Base-by-base conservation (phyloP, 345 rosid species). In the Salix exigua region DNA sequence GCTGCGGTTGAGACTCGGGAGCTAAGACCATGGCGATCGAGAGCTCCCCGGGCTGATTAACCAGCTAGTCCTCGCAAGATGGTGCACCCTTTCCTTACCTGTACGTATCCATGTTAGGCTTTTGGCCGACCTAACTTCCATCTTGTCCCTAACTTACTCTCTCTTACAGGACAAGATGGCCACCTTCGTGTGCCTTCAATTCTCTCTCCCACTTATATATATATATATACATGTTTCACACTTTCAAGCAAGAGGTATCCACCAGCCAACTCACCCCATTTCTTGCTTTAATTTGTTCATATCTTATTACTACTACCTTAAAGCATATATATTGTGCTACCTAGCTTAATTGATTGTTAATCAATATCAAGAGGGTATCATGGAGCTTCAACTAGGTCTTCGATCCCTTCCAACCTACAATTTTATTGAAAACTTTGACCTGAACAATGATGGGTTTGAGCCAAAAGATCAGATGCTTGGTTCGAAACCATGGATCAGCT, bases 121-220 rank as follows among this genome's bases (percentile, higher is more conserved):
- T 88, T 90, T 88, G 44, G 67, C 94, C 92, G 91, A 90, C 94
- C 91, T 62, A 78, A 81, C 77, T 83, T 85, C 84, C 74, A 79
- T 79, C 30, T 31, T 87, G 93, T 88, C 92, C 84, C 85, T 11
- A 63, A 62, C 79, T 83, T 79, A 46, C 75, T 65, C 75, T 72
- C 72, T 82, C 77, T 75, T 69, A 42, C 80, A 58, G 51, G 80
- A 79, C 83, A 82, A 53, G 25, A 17, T 14, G 18, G 68, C 37
- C 82, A 26, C 62, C 72, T 80, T 79, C 79, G 14, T 68, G 44
- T 68, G 31, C 14, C 35, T 46, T 35, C 66, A 67, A 38, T 65
- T 73, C n/a, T n/a, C 44, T 50, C 64, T 26, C 37, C 23, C 64
- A 8, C 78, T 37, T 25, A 51, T 40, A 66, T 67, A 69, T 65